phyloP scores from a whole-genome alignment of 148 eudicot species.

The Rhododendron molle region DNA sequence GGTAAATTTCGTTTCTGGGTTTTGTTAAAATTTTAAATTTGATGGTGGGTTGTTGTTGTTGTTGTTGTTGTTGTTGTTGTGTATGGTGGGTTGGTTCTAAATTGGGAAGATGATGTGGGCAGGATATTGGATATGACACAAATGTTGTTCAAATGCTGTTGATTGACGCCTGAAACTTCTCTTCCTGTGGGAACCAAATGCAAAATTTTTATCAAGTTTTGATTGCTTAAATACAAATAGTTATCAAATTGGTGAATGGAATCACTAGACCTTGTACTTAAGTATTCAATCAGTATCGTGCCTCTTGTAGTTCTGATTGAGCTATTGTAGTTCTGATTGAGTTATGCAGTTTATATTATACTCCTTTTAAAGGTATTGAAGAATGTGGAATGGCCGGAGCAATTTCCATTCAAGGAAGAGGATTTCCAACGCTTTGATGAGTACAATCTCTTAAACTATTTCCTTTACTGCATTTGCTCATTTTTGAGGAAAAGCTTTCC shows the following conservation, averaged over 20 bases:
- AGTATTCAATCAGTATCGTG: not conserved
- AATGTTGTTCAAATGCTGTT: not conserved
- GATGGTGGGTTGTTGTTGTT: slow-evolving; percentile 28
- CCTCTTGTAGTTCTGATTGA: not conserved
- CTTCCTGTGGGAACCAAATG: not conserved
- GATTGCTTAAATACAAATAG: not conserved
- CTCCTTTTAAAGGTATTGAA: slow-evolving; percentile 54
- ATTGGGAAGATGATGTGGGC: not conserved
- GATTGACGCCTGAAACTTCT: not conserved
- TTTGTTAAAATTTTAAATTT: not conserved
- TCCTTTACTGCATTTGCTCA: slow-evolving; percentile 2
- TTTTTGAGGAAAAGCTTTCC: not conserved
- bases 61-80: too few species aligned
- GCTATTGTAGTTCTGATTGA: too few species aligned
- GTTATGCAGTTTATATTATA: not conserved
- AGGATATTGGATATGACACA: not conserved
- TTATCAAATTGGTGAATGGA: not conserved
- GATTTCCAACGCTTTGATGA: slow-evolving; percentile 94
- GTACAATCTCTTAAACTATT: slow-evolving; percentile 38
- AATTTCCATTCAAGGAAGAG: slow-evolving; percentile 88
- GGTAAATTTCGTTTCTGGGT: slow-evolving; percentile 23
- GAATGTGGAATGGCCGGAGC: slow-evolving; percentile 87
- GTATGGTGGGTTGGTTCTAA: slow-evolving; percentile 21
- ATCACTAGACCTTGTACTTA: not conserved
- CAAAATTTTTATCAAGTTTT: not conserved